These are phyloP conservation scores for Phoenix roebelenii DNA, from an alignment of 176 grass and related monocot genomes.

Conservation along the genomic window DNA sequence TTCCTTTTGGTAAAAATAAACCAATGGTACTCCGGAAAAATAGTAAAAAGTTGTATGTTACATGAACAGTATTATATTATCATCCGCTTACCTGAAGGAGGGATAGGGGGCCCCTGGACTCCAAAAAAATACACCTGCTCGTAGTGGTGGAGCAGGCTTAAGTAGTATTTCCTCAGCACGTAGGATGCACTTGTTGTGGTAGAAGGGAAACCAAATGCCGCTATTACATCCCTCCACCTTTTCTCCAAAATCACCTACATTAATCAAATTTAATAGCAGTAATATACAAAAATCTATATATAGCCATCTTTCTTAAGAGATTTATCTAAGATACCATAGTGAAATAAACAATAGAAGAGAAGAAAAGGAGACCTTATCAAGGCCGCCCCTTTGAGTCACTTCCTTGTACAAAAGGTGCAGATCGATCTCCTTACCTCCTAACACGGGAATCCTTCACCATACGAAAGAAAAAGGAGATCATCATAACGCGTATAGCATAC, in stretches of 20 bases:
- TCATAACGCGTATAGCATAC: not conserved
- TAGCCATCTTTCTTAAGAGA: too few relatives aligned
- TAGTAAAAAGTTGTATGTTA: too few relatives aligned
- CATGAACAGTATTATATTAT: too few relatives aligned
- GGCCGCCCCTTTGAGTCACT: slow-evolving; percentile 42
- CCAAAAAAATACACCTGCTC: slow-evolving; percentile 55
- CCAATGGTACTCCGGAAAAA: too few relatives aligned
- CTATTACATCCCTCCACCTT: slow-evolving; percentile 51
- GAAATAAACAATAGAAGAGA: not conserved
- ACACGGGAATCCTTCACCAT: slow-evolving; percentile 37
- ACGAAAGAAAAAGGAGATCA: not conserved
- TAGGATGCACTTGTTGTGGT: slow-evolving; percentile 50
- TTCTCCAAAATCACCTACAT: slow-evolving; percentile 38
- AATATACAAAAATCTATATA: too few relatives aligned
- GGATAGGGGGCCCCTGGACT: slow-evolving; percentile 23
- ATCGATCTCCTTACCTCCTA: slow-evolving; percentile 53
- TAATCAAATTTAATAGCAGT: not conserved
- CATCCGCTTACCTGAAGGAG: slow-evolving; percentile 30
- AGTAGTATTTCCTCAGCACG: slow-evolving; percentile 47
- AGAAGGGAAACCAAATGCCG: slow-evolving; percentile 35
- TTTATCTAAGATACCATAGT: too few relatives aligned
- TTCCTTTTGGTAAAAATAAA: too few relatives aligned
- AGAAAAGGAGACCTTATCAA: slow-evolving; percentile 32
- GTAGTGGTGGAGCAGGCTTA: slow-evolving; percentile 43
- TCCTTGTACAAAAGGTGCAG: slow-evolving; percentile 48